Evolutionary conservation across 2,329 filamentous ascomycete genomes (phyloP).

Genomic region (Herpotrichia juniperi): DNA sequence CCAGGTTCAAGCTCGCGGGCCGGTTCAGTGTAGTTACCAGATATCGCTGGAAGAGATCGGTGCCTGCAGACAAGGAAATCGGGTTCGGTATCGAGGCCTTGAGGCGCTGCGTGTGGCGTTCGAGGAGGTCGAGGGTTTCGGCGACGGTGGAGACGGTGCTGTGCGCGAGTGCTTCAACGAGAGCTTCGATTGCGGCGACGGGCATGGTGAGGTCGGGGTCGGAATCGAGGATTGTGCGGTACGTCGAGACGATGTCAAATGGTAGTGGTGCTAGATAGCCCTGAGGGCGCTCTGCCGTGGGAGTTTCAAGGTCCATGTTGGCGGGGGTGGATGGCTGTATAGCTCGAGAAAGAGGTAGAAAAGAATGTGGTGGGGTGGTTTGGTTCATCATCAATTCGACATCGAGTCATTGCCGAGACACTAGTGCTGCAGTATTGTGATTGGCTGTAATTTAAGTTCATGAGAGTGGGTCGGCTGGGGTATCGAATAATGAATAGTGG

Average conservation of each 20-base stretch:
- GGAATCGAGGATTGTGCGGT: conserved; percentile 66
- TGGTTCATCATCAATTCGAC: background rate
- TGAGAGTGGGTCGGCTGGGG: too few species aligned
- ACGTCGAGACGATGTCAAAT: conserved; percentile 67
- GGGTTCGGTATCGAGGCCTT: conserved; percentile 84
- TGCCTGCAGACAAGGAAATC: conserved; percentile 89
- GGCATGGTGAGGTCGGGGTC: conserved; percentile 93
- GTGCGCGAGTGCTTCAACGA: conserved; percentile 83
- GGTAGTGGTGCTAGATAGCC: background rate
- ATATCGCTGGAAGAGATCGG: conserved; percentile 94
- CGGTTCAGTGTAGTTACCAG: conserved; percentile 75
- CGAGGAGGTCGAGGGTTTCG: conserved; percentile 88
- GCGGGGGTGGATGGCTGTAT: background rate
- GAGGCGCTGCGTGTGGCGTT: conserved; percentile 76
- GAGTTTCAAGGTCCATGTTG: conserved; percentile 31
- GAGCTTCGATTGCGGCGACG: conserved; percentile 88
- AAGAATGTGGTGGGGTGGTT: background rate
- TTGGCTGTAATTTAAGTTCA: too few species aligned
- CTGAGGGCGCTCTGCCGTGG: conserved; percentile 3
- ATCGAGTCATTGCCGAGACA: background rate
- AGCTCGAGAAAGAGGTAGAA: background rate
- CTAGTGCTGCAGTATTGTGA: too few species aligned
- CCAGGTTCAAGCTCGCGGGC: conserved; percentile 50
- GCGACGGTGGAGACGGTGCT: conserved; percentile 85
- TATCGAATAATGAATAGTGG: too few species aligned